Evolutionary conservation across 176 grass and related monocot species (phyloP).

Genomic region (Echinochloa phyllopogon): DNA sequence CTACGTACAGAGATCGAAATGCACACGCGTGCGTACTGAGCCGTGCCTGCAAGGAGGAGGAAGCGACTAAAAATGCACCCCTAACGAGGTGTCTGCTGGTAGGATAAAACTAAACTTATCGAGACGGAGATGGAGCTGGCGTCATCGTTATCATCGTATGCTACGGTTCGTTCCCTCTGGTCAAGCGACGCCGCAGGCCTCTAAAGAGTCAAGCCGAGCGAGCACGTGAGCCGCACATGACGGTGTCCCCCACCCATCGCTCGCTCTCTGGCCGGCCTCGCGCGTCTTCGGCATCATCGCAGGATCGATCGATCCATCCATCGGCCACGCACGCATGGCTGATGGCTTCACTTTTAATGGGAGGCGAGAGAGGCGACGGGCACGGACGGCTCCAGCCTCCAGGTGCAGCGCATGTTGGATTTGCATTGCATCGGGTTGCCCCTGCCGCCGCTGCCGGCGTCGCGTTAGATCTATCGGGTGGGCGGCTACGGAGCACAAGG

Average conservation of each 20-base stretch:
- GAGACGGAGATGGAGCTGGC: background rate
- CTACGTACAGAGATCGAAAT: too few species aligned
- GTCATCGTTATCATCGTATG: background rate
- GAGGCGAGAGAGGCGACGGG: background rate
- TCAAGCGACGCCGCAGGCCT: background rate
- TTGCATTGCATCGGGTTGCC: background rate
- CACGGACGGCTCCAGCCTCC: background rate
- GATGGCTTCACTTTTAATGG: background rate
- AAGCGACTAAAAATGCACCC: background rate
- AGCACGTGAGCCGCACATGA: slow-evolving; percentile 49
- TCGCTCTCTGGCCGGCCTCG: too few species aligned
- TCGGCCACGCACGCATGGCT: background rate
- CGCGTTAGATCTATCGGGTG: background rate
- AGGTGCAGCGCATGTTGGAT: slow-evolving; percentile 28
- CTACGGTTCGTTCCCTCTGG: slow-evolving; percentile 9
- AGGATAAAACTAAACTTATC: background rate
- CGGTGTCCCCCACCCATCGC: slow-evolving; percentile 11
- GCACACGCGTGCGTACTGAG: too few species aligned
- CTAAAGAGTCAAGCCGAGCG: background rate
- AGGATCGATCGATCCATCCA: background rate
- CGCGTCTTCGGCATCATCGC: background rate
- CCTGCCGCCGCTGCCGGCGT: background rate
- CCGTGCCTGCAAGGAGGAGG: background rate
- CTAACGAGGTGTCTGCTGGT: background rate
- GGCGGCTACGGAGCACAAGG: slow-evolving; percentile 19